A percentile compares a stretch with the other conserved stretches of the same genome.
These are phyloP conservation scores for Gentiana straminea DNA, from an alignment of 257 asterid genomes.

Conservation along the genomic window DNA sequence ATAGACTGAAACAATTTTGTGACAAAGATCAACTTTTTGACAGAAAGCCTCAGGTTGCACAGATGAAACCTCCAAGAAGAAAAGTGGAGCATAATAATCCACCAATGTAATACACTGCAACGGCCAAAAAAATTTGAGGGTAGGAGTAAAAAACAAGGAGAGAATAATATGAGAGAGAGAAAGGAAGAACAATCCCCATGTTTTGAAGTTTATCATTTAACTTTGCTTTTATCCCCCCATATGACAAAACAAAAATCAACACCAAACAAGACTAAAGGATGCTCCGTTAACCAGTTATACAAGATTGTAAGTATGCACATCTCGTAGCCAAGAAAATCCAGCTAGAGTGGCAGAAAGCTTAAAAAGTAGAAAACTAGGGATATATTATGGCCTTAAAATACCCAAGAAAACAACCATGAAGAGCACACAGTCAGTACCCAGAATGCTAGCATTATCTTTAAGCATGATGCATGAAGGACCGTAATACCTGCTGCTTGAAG, in stretches of 20 bases:
- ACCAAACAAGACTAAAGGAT: neutral
- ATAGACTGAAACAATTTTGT: conserved; percentile 24
- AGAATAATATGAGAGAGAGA: neutral
- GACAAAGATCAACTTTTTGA: conserved; percentile 54
- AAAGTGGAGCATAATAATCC: conserved; percentile 80
- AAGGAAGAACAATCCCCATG: neutral
- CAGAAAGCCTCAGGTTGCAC: conserved; percentile 54
- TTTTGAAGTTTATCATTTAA: neutral
- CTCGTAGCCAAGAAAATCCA: too few species aligned
- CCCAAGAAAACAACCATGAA: too few species aligned
- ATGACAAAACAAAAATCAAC: neutral
- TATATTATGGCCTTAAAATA: neutral
- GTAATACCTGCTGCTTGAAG: conserved; percentile 56
- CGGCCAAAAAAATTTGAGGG: conserved; percentile 4
- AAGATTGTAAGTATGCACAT: too few species aligned
- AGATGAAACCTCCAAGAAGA: conserved; percentile 56
- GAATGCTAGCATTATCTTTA: conserved; percentile 4
- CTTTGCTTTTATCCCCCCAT: neutral
- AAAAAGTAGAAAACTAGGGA: too few species aligned
- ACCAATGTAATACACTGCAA: conserved; percentile 75
- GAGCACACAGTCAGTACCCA: neutral
- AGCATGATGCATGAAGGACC: conserved; percentile 3
- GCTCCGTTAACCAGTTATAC: too few species aligned
- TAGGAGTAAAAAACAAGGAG: neutral
- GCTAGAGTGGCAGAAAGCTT: too few species aligned